These are phyloP conservation scores for Ascochyta fabae DNA, from an alignment of 2,329 filamentous ascomycete species.

Conservation along the genomic window DNA sequence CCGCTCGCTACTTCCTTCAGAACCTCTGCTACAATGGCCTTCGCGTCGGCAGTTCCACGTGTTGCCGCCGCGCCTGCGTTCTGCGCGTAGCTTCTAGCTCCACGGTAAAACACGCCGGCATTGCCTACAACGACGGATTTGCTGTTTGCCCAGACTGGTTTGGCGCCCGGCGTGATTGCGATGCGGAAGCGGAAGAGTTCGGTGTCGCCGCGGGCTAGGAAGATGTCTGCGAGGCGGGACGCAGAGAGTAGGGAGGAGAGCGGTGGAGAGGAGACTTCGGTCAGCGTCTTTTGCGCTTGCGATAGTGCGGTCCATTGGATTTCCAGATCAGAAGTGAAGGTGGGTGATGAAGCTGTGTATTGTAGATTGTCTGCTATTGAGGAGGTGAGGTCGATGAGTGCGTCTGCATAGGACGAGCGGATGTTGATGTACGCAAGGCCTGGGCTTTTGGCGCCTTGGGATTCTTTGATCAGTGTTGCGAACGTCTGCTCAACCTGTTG, in stretches of 20 bases:
- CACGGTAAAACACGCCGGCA: slow-evolving; percentile 49
- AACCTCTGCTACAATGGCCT: slow-evolving; percentile 57
- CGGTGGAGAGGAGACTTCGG: slow-evolving; percentile 27
- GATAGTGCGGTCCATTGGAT: slow-evolving; percentile 45
- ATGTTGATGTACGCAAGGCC: slow-evolving; percentile 59
- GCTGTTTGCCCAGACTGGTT: slow-evolving; percentile 42
- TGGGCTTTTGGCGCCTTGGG: slow-evolving; percentile 56
- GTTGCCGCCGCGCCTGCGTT: slow-evolving; percentile 45
- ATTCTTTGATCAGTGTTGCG: slow-evolving; percentile 45
- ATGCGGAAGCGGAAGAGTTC: slow-evolving; percentile 46
- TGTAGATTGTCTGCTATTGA: slow-evolving; percentile 46
- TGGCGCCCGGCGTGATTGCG: slow-evolving; percentile 27
- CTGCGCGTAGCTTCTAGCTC: slow-evolving; percentile 42
- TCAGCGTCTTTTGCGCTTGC: slow-evolving; percentile 39
- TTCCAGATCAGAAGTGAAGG: slow-evolving; percentile 24
- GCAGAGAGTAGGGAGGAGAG: slow-evolving; percentile 27
- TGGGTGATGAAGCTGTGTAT: slow-evolving; percentile 22
- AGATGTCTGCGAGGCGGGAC: slow-evolving; percentile 39
- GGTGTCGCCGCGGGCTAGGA: slow-evolving; percentile 41
- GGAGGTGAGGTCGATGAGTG: slow-evolving; percentile 61
- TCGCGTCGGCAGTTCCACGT: slow-evolving; percentile 54
- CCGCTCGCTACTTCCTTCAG: slow-evolving; percentile 50
- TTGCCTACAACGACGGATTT: slow-evolving; percentile 43
- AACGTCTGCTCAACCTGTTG: slow-evolving; percentile 46
- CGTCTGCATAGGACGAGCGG: slow-evolving; percentile 63